Base-by-base conservation (phyloP, 1,139 yeast species). In the Scheffersomyces illinoinensis region DNA sequence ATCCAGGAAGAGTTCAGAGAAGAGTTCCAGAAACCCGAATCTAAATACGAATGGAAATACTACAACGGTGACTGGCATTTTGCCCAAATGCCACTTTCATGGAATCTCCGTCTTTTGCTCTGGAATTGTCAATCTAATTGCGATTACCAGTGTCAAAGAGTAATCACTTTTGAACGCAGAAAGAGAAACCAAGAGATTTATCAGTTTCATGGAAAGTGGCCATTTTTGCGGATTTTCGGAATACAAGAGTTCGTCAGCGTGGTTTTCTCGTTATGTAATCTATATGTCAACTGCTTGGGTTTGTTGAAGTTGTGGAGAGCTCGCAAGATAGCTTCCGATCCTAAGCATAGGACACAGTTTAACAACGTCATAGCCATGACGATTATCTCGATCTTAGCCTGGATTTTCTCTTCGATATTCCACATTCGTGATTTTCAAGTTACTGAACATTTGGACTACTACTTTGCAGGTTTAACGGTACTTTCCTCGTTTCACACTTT, bases 121-220 rank as follows among this genome's bases (percentile, higher is more conserved):
- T 95, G 99, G 99, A 85, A 86, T 59, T 93, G 98, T 71, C 75
- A 76, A 10, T 84, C 88, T 54, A 89, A 95, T 70, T 95, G 99
- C 74, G 98, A 95, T 73, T 95, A 95, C 73, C 89, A 86, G 65
- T 95, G 99, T 71, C 98, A 95, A 72, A 85, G 91, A 59, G 71
- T 85, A 18, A 79, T 93, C 53, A 93, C 97, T 0, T 66, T 68
- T 2, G 76, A 81, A 54, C 78, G 97, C 23, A 76, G 78, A 20
- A 64, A 61, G 0, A 65, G 75, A 2, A 78, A 79, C 8, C 81
- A 84, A 57, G 87, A 85, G 58, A 76, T 91, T 1, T 83, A 83
- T 54, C 99, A 95, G 70, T 95, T 92, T 74, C 98, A 95, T 72
- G 99, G 99, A 0, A 95, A 95, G 74, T 95, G 99, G 99, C 98